phyloP scores from a whole-genome alignment of 768 basidiomycete genomes.

The Lactarius deliciosus region DNA sequence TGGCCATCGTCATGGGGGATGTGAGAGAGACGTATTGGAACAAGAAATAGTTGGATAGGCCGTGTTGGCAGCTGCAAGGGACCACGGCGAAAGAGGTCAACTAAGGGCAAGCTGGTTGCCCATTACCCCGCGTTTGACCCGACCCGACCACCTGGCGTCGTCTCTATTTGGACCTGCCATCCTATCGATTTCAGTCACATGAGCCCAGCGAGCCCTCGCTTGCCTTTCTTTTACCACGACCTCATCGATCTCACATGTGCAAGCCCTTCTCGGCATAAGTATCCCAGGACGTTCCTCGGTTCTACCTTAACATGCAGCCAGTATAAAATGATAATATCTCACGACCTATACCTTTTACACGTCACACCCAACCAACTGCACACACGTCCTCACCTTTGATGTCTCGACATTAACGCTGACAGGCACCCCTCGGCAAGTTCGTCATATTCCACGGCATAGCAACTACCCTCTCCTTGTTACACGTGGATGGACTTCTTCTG shows the following conservation, averaged over 20 bases:
- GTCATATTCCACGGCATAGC: neutral
- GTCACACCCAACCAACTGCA: constrained; percentile 10
- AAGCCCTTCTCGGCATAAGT: neutral
- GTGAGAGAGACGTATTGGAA: neutral
- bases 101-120: neutral
- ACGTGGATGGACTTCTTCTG: neutral
- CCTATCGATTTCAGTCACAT: constrained; percentile 24
- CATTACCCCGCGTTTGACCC: constrained; percentile 25
- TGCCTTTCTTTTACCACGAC: neutral
- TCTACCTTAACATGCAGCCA: neutral
- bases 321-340: neutral
- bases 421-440: neutral
- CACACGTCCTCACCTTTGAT: neutral
- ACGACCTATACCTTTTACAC: neutral
- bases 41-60: constrained; percentile 1
- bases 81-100: neutral
- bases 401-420: neutral
- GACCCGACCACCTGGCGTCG: constrained; percentile 12
- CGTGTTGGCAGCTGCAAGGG: constrained; percentile 14
- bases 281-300: neutral
- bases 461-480: neutral
- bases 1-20: constrained; percentile 26
- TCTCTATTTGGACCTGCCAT: neutral
- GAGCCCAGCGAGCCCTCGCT: neutral
- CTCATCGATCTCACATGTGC: constrained; percentile 2